Percentiles rank a stretch among this genome's conserved stretches.
Conservation (phyloP, 306 rosid genomes). For the Cyclanthera cordifolia region DNA sequence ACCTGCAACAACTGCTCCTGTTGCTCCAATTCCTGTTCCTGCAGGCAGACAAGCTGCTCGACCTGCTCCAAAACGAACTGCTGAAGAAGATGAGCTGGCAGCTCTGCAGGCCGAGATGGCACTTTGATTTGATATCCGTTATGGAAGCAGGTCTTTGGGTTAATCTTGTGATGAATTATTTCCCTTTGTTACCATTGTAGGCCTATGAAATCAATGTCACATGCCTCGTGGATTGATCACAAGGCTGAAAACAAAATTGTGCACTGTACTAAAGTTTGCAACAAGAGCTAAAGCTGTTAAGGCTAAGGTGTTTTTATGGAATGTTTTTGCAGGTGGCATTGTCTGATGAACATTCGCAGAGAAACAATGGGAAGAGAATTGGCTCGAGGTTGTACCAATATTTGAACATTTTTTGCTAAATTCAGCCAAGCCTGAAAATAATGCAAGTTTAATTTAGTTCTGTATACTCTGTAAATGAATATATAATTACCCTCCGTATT, state of each 20-base stretch:
- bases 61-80: conserved; percentile 64
- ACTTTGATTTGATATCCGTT: conserved; percentile 23
- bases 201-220: no score
- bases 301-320: no score
- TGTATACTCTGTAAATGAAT: conserved; percentile 12
- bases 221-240: no score
- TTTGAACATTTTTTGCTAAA: conserved; percentile 16
- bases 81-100: conserved; percentile 34
- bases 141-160: conserved; percentile 31
- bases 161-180: neutral
- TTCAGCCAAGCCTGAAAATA: conserved; percentile 15
- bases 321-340: no score
- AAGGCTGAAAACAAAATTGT: no score
- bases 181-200: conserved; percentile 26
- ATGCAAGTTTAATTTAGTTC: neutral
- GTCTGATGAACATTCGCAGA: conserved; percentile 58
- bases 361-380: conserved; percentile 44
- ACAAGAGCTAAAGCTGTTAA: no score
- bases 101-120: conserved; percentile 99
- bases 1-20: conserved; percentile 85
- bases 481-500: neutral
- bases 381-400: conserved; percentile 19
- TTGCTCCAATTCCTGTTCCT: conserved; percentile 72
- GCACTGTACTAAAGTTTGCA: no score
- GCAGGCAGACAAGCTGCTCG: conserved; percentile 68